Evolutionary conservation across 2,329 filamentous ascomycete genomes (phyloP).

Genomic region (Alternaria rosae): DNA sequence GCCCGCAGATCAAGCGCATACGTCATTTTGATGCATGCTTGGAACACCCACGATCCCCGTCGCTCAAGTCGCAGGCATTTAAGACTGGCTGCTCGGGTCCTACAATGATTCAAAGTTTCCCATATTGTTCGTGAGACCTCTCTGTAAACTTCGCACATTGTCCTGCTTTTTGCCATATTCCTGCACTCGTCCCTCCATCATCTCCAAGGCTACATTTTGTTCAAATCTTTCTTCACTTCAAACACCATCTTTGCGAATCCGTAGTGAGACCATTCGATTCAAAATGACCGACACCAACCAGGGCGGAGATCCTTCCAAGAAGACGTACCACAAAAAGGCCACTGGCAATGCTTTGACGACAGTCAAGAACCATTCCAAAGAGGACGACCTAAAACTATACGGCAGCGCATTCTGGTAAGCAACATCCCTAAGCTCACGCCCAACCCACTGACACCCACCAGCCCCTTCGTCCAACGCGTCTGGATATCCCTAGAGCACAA

Average conservation of each 20-base stretch:
- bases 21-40: constrained; percentile 23
- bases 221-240: background rate
- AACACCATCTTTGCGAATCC: background rate
- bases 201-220: background rate
- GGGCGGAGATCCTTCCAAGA: constrained; percentile 61
- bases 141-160: background rate
- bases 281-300: constrained; percentile 60
- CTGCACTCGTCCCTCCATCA: background rate
- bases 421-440: constrained; percentile 9
- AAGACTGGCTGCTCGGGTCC: background rate
- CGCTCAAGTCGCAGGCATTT: background rate
- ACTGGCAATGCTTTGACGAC: constrained; percentile 75
- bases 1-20: constrained; percentile 10
- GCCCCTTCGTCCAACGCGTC: constrained; percentile 84
- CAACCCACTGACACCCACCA: constrained; percentile 43
- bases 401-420: constrained; percentile 82
- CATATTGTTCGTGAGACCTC: constrained; percentile 13
- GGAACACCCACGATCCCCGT: constrained; percentile 1
- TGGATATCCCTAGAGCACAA: constrained; percentile 90
- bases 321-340: constrained; percentile 74
- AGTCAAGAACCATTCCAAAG: constrained; percentile 72
- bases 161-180: background rate
- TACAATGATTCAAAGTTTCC: background rate
- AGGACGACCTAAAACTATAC: constrained; percentile 77
- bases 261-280: constrained; percentile 18